Evolutionary conservation across 1,284 basidiomycete genomes (phyloP), one percentile per base, ranked within the genome.

Genomic region (Athelia psychrophila): DNA sequence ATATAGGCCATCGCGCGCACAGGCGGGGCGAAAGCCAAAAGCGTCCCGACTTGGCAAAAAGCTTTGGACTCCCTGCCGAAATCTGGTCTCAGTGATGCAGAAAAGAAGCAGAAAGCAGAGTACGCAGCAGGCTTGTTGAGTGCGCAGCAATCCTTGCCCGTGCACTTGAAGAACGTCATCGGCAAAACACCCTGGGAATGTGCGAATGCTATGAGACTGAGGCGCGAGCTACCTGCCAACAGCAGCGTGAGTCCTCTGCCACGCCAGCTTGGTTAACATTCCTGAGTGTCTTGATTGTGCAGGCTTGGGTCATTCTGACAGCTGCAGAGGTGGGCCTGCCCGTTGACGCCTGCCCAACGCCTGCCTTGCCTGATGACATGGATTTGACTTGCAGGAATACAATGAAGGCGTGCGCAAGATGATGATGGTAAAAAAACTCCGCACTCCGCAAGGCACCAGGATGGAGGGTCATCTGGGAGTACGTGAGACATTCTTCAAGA

Each of bases 301-400:
- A 72, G 67, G 69, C 67, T 20, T 73, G 69, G 69, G 61, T 67
- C 15, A 67, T 74, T 24, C 54, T 61, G 49, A 49, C 50, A 42
- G 70, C 70, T 0, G 61, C 68, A 51, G 58, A 64, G 54, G 69
- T 70, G 51, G 35, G 44, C 16, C 33, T 35, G 10, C n/a, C n/a
- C 33, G n/a, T n/a, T 35, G 10, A 35, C n/a, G 10, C 33, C n/a
- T 35, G 33, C n/a, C n/a, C 12, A 12, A 12, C n/a, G n/a, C n/a
- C 33, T 35, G 24, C 27, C 12, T 45, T 44, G 9, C 20, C n/a
- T 18, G 30, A 16, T 30, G 15, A 40, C 19, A 51, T 16, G 25
- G 16, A 18, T 18, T 2, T 23, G 5, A 5, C 13, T 6, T 30
- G 5, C 20, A 65, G 65, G 57, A 60, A 4, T 63, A 56, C 30